These are phyloP conservation scores for Coemansia sp. DNA, from an alignment of 192 early-diverging fungal species.

Conservation along the genomic window DNA sequence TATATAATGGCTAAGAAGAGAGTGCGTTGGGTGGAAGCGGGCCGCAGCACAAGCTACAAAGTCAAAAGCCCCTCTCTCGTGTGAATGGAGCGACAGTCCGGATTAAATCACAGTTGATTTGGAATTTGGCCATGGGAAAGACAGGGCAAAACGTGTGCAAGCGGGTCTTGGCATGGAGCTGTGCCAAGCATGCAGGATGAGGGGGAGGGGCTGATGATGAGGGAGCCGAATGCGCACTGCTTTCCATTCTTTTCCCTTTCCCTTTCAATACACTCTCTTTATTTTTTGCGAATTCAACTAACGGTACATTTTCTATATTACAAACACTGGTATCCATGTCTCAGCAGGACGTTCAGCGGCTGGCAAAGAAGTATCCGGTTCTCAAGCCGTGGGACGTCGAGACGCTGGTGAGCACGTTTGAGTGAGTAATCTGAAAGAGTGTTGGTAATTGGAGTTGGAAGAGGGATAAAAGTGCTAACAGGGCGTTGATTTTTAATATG, in stretches of 20 bases:
- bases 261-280: conserved; percentile 1
- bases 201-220: too few relatives aligned
- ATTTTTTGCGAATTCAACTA: neutral
- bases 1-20: neutral
- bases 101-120: too few relatives aligned
- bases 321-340: neutral
- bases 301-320: conserved; percentile 2
- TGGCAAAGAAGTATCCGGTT: conserved; percentile 42
- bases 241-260: neutral
- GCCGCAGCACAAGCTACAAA: too few relatives aligned
- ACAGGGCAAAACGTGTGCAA: too few relatives aligned
- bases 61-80: too few relatives aligned
- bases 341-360: conserved; percentile 26
- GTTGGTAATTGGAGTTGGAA: neutral
- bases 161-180: too few relatives aligned
- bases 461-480: neutral
- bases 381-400: conserved; percentile 57
- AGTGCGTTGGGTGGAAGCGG: too few relatives aligned
- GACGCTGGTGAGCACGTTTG: conserved; percentile 37
- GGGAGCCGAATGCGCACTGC: too few relatives aligned
- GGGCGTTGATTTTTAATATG: neutral
- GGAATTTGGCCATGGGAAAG: too few relatives aligned
- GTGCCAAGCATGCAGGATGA: too few relatives aligned
- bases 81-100: too few relatives aligned
- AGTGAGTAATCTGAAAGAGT: conserved; percentile 25